phyloP scores from a whole-genome alignment of 305 asterid genomes.

The Rubia tinctorum region DNA sequence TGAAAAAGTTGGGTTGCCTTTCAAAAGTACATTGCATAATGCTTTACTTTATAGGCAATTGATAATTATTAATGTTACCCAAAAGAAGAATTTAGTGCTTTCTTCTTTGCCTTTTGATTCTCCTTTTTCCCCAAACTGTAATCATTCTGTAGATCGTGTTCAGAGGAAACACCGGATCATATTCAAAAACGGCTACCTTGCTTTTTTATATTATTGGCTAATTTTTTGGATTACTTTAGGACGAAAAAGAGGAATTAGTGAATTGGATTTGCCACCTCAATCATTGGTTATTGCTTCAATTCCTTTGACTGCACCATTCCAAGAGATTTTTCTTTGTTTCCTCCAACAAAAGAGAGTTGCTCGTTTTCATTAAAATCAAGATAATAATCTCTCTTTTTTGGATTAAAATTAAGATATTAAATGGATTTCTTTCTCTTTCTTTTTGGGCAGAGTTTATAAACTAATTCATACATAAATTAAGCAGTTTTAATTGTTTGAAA shows the following conservation, averaged over 20 bases:
- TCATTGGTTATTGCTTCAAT: conserved; percentile 21
- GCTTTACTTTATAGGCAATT: conserved; percentile 33
- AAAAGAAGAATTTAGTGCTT: conserved; percentile 38
- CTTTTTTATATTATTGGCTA: neutral
- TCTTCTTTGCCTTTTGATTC: conserved; percentile 41
- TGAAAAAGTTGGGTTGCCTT: conserved; percentile 54
- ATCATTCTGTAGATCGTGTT: conserved; percentile 57
- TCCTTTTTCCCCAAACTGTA: conserved; percentile 30
- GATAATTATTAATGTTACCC: conserved; percentile 14
- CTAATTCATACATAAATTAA: no score
- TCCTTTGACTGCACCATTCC: neutral
- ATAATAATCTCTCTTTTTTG: no score
- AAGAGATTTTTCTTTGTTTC: neutral
- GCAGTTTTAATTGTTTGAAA: no score
- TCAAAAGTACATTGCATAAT: conserved; percentile 40
- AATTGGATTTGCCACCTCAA: conserved; percentile 23
- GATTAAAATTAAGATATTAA: no score
- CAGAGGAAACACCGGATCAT: conserved; percentile 32
- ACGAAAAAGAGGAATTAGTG: neutral
- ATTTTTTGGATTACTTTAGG: conserved; percentile 8
- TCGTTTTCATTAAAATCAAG: no score
- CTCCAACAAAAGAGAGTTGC: neutral
- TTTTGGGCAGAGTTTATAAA: no score
- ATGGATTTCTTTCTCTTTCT: no score
- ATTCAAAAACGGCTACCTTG: conserved; percentile 30